Base-by-base conservation (phyloP, 1,139 yeast genomes). In the Debaryomyces sp. region DNA sequence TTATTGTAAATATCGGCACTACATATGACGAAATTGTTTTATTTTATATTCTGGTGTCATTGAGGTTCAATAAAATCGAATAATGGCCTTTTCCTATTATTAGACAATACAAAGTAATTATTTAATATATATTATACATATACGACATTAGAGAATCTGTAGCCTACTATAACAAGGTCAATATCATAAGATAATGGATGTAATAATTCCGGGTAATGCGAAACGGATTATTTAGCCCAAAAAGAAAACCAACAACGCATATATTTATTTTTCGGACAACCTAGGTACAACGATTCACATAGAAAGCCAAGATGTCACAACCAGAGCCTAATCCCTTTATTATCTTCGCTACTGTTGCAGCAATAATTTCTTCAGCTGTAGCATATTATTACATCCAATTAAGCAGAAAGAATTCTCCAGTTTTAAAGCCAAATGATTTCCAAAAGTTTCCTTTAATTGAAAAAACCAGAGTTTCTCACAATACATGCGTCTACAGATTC, bases 401-500 rank as follows among this genome's bases (percentile, higher is more conserved):
- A 49, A 60, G 62, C 47, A 66, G 68, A 50, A 74, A 71, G 56
- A 71, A 71, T 54, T 70, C 76, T 47, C 80, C 84, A 33, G 86
- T 84, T 12, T 79, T 87, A 57, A 79, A 79, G 58, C 81, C 85
- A 42, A 87, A 81, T 55, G 80, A 80, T 52, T 91, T 85, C 70
- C 85, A 84, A 64, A 82, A 88, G 62, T 92, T 91, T 77, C 96
- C 96, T 50, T 77, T 94, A 63, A 81, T 89, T 57, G 84, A 86
- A 65, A 92, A 89, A 73, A 85, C 87, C 13, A 79, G 84, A 41
- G 75, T 94, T 18, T 80, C 90, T 35, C 96, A 89, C 67, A 91
- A 92, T 68, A 80, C 96, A 12, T 90, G 95, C 47, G 73, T 90
- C 50, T 92, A 89, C 70, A 81, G 95, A 63, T 91, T 94, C 63